Evolutionary conservation across 2,329 filamentous ascomycete genomes (phyloP).

Genomic region (Alternaria brassicae): DNA sequence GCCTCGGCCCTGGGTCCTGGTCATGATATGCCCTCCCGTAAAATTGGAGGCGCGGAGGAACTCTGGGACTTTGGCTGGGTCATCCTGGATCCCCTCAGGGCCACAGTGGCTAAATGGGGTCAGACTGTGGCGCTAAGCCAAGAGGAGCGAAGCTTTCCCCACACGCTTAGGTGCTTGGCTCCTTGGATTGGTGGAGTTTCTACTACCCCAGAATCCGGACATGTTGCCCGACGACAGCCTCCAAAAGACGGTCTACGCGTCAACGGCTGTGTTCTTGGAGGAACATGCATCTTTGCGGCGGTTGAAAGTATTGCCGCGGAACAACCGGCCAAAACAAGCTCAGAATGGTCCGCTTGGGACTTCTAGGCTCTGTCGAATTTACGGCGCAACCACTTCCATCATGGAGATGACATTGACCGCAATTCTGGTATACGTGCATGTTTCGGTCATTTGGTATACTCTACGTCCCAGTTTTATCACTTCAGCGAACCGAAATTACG

Average conservation of each 20-base stretch:
- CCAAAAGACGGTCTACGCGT: constrained; percentile 1
- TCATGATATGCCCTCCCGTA: constrained; percentile 4
- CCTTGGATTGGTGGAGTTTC: constrained; percentile 36
- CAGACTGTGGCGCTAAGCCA: constrained; percentile 19
- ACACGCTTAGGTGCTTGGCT: constrained; percentile 14
- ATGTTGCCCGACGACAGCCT: constrained; percentile 1
- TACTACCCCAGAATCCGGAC: constrained; percentile 12
- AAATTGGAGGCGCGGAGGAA: constrained; percentile 25
- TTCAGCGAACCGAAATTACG: not conserved
- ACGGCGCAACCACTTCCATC: not conserved
- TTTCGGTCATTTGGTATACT: not conserved
- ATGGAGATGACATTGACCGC: not conserved
- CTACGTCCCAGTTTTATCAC: not conserved
- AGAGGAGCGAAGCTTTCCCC: constrained; percentile 24
- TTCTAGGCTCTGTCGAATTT: not conserved
- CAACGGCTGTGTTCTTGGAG: not conserved
- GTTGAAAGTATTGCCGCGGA: constrained; percentile 1
- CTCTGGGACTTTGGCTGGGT: constrained; percentile 20
- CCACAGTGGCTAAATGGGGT: constrained; percentile 25
- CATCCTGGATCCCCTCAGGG: constrained; percentile 17
- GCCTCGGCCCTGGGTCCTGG: constrained; percentile 7
- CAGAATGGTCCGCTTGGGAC: not conserved
- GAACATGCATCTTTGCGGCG: not conserved
- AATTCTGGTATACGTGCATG: not conserved
- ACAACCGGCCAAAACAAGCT: not conserved